Percentiles rank a stretch among this genome's conserved stretches.
Evolutionary conservation across 805 yeast genomes (phyloP).

Genomic region (Metschnikowia gruessii): DNA sequence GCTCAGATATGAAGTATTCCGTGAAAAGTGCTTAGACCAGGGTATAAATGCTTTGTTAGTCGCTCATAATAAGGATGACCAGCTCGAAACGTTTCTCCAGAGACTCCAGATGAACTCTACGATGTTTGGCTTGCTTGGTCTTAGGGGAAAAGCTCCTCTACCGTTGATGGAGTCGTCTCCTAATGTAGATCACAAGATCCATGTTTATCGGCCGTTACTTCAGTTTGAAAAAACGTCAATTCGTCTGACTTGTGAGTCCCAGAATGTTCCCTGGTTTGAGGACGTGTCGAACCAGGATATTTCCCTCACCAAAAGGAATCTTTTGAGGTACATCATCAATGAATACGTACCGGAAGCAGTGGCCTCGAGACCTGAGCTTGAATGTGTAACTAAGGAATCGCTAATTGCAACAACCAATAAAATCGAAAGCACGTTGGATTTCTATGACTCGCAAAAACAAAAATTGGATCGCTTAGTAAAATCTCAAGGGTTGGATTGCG

Average conservation of each 20-base stretch:
- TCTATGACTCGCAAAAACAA: conserved; percentile 6
- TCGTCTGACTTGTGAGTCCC: conserved; percentile 41
- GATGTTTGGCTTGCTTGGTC: conserved; percentile 57
- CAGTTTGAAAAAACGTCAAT: conserved; percentile 43
- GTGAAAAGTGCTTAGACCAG: conserved; percentile 35
- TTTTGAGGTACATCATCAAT: conserved; percentile 40
- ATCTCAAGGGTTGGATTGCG: neutral
- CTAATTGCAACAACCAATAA: conserved; percentile 15
- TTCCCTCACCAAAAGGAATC: conserved; percentile 55
- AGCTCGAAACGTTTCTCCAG: conserved; percentile 63
- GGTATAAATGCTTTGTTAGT: conserved; percentile 42
- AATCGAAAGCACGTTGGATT: conserved; percentile 3
- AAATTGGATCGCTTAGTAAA: neutral
- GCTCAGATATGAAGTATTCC: conserved; percentile 48
- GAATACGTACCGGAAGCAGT: conserved; percentile 24
- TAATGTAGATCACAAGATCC: conserved; percentile 15
- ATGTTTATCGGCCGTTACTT: conserved; percentile 54
- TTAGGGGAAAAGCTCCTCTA: conserved; percentile 31
- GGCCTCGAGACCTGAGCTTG: conserved; percentile 9
- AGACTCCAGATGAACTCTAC: conserved; percentile 45
- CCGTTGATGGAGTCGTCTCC: conserved; percentile 27
- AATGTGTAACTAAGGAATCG: conserved; percentile 6
- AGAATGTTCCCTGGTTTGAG: conserved; percentile 60
- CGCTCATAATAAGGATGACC: conserved; percentile 74
- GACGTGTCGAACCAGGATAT: conserved; percentile 61